Evolutionary conservation across 78 protist genomes (phyloP).

Genomic region (Cavenderia fasciculata): DNA sequence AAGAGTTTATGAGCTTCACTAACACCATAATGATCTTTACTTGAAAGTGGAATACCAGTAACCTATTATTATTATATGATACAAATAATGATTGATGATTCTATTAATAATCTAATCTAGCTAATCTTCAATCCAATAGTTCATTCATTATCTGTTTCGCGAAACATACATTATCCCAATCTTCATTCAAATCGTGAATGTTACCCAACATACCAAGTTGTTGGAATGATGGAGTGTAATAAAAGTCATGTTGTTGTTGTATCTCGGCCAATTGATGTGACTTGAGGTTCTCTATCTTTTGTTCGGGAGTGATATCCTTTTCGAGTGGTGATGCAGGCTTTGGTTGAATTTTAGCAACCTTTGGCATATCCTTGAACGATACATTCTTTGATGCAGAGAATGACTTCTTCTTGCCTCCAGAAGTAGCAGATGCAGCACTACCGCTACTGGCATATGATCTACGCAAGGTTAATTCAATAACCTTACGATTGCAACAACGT

Average conservation of each 20-base stretch:
- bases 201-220: slow-evolving; percentile 39
- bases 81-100: not conserved
- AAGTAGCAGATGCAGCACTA: too few relatives aligned
- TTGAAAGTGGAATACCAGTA: too few relatives aligned
- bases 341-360: not conserved
- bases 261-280: not conserved
- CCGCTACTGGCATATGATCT: too few relatives aligned
- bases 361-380: too few relatives aligned
- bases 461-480: too few relatives aligned
- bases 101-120: not conserved
- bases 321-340: not conserved
- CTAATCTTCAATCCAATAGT: not conserved
- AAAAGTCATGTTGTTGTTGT: not conserved
- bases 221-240: slow-evolving; percentile 28
- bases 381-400: too few relatives aligned
- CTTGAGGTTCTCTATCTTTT: not conserved
- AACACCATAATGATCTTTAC: not conserved
- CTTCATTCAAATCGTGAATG: slow-evolving; percentile 17
- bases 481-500: too few relatives aligned
- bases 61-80: not conserved
- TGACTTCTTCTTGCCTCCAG: too few relatives aligned
- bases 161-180: slow-evolving; percentile 45
- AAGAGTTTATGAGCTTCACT: not conserved
- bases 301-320: not conserved
- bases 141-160: not conserved